Percentiles rank a stretch among this genome's conserved stretches.
Conservation (phyloP, 768 basidiomycete genomes). For the Boletus sp. region DNA sequence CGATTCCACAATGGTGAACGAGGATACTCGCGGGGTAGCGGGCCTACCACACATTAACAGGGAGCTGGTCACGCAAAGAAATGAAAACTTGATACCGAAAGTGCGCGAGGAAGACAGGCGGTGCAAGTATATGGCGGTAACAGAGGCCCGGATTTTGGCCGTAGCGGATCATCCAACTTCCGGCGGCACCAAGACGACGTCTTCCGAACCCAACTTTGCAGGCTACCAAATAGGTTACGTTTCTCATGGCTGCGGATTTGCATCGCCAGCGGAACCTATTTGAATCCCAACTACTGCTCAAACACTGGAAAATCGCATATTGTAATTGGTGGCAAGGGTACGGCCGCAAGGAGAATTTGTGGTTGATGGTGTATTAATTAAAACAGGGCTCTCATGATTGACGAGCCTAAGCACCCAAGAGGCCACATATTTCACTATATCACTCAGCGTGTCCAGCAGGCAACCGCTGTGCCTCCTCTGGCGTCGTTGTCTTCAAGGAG, state of each 20-base stretch:
- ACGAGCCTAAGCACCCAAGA: slow-evolving; percentile 14
- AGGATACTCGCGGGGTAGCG: slow-evolving; percentile 12
- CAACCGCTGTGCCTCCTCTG: slow-evolving; percentile 42
- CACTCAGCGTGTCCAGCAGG: slow-evolving; percentile 21
- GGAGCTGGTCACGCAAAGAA: slow-evolving; percentile 12
- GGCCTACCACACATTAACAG: slow-evolving; percentile 12
- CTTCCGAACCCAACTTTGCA: neutral
- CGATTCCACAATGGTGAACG: slow-evolving; percentile 7
- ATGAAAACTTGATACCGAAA: slow-evolving; percentile 22
- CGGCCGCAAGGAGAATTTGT: slow-evolving; percentile 21
- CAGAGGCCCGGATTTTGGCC: slow-evolving; percentile 19
- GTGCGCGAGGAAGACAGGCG: slow-evolving; percentile 16
- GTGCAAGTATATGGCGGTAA: slow-evolving; percentile 6
- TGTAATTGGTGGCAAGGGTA: slow-evolving; percentile 11
- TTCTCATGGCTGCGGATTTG: slow-evolving; percentile 16
- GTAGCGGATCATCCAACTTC: slow-evolving; percentile 33
- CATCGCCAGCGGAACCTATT: slow-evolving; percentile 16
- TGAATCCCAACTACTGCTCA: neutral
- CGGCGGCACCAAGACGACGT: slow-evolving; percentile 13
- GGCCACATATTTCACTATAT: slow-evolving; percentile 22
- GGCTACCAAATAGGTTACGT: slow-evolving; percentile 7
- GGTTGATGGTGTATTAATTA: slow-evolving; percentile 29
- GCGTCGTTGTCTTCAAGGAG: slow-evolving; percentile 71
- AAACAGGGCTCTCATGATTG: slow-evolving; percentile 31
- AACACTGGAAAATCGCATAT: slow-evolving; percentile 22